These are phyloP conservation scores for Fusarium setosum DNA, from an alignment of 2,329 filamentous ascomycete species.

Conservation along the genomic window DNA sequence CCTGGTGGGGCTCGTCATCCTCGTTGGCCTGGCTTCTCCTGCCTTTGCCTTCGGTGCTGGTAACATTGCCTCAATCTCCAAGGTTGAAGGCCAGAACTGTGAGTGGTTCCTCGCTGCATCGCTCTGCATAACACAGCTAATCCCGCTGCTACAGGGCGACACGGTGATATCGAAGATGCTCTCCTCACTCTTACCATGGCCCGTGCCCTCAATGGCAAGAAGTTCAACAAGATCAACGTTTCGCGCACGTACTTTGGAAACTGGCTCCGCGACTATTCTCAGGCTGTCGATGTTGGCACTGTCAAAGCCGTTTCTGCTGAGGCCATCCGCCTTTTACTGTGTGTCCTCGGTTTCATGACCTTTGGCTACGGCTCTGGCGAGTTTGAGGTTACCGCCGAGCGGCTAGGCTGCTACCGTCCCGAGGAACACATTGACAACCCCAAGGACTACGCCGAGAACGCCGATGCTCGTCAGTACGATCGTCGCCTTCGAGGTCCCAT, in stretches of 20 bases:
- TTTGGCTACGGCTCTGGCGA: constrained; percentile 88
- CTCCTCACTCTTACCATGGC: constrained; percentile 77
- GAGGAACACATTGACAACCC: constrained; percentile 84
- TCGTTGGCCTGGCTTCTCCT: constrained; percentile 75
- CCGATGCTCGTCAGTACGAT: constrained; percentile 87
- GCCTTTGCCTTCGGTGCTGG: constrained; percentile 86
- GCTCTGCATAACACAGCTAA: constrained; percentile 12
- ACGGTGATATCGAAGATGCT: constrained; percentile 94
- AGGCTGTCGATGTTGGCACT: constrained; percentile 92
- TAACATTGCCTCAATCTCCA: constrained; percentile 85
- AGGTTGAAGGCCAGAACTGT: constrained; percentile 87
- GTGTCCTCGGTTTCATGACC: constrained; percentile 89
- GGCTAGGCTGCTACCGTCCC: constrained; percentile 85
- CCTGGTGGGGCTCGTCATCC: constrained; percentile 66
- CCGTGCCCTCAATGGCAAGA: constrained; percentile 70
- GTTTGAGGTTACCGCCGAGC: constrained; percentile 85
- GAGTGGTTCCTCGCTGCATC: constrained; percentile 41
- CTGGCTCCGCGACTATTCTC: constrained; percentile 93
- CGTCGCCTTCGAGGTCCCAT: constrained; percentile 83
- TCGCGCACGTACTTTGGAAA: constrained; percentile 96
- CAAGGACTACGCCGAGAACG: constrained; percentile 88
- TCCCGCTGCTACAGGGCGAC: constrained; percentile 67
- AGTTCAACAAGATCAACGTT: constrained; percentile 89
- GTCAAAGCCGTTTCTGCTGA: constrained; percentile 91
- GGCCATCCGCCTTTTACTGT: constrained; percentile 89